Conservation (phyloP, 1,284 basidiomycete species). For the Trametes polyzona region DNA sequence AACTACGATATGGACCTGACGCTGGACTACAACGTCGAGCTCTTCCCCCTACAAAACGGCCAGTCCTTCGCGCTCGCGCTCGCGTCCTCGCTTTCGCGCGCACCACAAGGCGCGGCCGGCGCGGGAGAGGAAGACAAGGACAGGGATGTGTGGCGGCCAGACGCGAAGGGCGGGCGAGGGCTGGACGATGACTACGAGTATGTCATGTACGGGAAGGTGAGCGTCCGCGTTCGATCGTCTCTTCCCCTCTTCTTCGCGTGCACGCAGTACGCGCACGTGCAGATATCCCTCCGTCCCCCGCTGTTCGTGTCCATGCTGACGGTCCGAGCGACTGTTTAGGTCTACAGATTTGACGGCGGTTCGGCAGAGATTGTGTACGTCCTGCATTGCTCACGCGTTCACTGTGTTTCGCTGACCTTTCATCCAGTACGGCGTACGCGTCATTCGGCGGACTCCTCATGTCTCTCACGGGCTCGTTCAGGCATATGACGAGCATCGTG, state of each 20-base stretch:
- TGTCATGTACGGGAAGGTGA: constrained; percentile 98
- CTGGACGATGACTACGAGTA: constrained; percentile 98
- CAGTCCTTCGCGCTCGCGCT: constrained; percentile 88
- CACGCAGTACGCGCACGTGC: too few relatives aligned
- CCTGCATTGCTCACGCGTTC: constrained; percentile 6
- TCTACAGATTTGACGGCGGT: constrained; percentile 96
- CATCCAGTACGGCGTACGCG: constrained; percentile 84
- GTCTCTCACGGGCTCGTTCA: constrained; percentile 91
- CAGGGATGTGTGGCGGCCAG: constrained; percentile 84
- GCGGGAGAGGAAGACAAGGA: constrained; percentile 70
- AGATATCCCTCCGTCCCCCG: too few relatives aligned
- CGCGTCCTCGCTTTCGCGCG: constrained; percentile 80
- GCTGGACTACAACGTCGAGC: constrained; percentile 89
- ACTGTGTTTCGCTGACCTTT: constrained; percentile 9
- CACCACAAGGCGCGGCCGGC: constrained; percentile 48
- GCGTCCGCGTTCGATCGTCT: constrained; percentile 24
- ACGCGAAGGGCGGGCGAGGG: constrained; percentile 84
- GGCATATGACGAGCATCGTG: constrained; percentile 92
- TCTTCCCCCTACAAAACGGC: constrained; percentile 73
- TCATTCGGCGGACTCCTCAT: constrained; percentile 97
- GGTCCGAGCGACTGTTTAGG: constrained; percentile 48
- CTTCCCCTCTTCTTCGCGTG: background rate
- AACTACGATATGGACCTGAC: constrained; percentile 91
- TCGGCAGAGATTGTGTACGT: constrained; percentile 80
- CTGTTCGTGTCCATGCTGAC: background rate